Evolutionary conservation across 768 basidiomycete species (phyloP), one percentile per base, ranked within the genome.

Genomic region (Obba rivulosa): DNA sequence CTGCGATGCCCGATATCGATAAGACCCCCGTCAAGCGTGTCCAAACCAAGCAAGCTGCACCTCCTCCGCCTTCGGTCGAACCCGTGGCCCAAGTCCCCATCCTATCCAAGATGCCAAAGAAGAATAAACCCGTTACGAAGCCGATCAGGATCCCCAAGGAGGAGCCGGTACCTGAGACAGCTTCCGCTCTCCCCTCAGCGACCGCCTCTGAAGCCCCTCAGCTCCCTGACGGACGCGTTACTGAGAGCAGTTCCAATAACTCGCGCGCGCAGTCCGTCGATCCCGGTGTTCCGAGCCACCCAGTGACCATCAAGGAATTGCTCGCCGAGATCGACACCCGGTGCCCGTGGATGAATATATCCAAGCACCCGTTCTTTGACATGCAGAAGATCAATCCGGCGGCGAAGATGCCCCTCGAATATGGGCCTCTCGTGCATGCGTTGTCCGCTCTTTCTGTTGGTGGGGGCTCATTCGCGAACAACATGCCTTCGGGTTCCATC

Each of bases 401-500:
- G n/a, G 77, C 81, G 43, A 87, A 81, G 59, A 82, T 88, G 74
- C 87, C 88, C 11, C 66, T 91, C 38, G 87, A 90, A 55, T 92
- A 92, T 56, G 87, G 84, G 1, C 88, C 90, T 25, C 69, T 92
- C 41, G 89, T 91, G 1, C 87, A 91, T 59, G 90, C 91, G 1
- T 66, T 92, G 22, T 91, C 91, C 8, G 87, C 90, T 11, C 70
- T 92, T 31, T 92, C 91, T 1, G 86, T 89, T 13, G 87, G 87
- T 2, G 86, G 89, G 9, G 86, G 87, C 8, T 88, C 87, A 7
- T 91, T 91, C 58, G 83, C 87, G 34, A 84, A 81, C 54, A 87
- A 81, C 56, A 83, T 90, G 71, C 87, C 90, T 14, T 83, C 87
- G 5, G 86, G 87, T 10, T 87, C 88, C n/a, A 90, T 92, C 60